phyloP scores from a whole-genome alignment of 2,329 filamentous ascomycete genomes.

The Colletotrichum sp. region DNA sequence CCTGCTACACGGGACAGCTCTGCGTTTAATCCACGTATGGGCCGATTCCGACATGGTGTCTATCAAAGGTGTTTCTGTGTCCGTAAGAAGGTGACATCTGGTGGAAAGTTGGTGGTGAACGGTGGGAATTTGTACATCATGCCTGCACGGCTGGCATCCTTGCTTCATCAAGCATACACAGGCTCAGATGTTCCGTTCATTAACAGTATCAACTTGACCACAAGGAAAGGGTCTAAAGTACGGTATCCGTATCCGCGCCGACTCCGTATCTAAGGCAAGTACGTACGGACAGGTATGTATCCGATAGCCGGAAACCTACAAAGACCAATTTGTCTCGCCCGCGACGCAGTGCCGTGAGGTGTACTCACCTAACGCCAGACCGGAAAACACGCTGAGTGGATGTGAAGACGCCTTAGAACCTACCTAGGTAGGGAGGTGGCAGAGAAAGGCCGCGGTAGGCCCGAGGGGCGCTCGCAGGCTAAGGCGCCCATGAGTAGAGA shows the following conservation, averaged over 20 bases:
- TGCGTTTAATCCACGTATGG: neutral
- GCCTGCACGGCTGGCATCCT: neutral
- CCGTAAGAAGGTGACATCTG: neutral
- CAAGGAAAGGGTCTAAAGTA: neutral
- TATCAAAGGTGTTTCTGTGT: neutral
- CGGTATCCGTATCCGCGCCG: neutral
- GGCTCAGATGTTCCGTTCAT: neutral
- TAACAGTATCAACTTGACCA: neutral
- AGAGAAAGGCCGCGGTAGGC: slow-evolving; percentile 14
- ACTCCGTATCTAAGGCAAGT: neutral
- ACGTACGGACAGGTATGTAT: neutral
- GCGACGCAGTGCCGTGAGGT: neutral
- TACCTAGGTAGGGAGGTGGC: neutral
- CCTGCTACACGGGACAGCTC: neutral
- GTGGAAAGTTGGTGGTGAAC: neutral
- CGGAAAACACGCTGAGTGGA: neutral
- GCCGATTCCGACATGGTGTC: neutral
- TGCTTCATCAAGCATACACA: neutral
- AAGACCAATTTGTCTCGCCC: neutral
- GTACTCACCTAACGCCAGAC: neutral
- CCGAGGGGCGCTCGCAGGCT: neutral
- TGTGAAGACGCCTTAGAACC: neutral
- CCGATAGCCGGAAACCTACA: neutral
- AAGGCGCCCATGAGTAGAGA: neutral
- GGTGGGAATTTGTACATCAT: neutral